phyloP scores from a whole-genome alignment of 805 yeast species.

The Starmerella gropengiesseri region DNA sequence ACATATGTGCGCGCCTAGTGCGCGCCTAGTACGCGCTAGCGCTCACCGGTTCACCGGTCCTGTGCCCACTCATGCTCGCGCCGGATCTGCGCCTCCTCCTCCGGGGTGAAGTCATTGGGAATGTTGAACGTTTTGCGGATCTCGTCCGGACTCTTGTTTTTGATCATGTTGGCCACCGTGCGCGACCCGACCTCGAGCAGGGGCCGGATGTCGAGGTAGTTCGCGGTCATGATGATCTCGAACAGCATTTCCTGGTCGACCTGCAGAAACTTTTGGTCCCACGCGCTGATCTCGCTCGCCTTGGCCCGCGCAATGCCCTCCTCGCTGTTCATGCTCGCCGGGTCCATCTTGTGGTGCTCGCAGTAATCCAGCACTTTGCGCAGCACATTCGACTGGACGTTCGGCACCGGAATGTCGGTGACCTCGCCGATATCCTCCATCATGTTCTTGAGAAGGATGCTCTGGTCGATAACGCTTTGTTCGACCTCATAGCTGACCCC shows the following conservation, averaged over 20 bases:
- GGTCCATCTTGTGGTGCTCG: slow-evolving; percentile 72
- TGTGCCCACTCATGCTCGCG: slow-evolving; percentile 39
- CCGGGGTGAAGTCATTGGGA: slow-evolving; percentile 38
- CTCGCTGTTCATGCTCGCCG: slow-evolving; percentile 56
- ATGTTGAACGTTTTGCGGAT: slow-evolving; percentile 38
- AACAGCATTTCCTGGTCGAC: slow-evolving; percentile 63
- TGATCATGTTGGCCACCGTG: slow-evolving; percentile 40
- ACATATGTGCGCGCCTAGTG: no score
- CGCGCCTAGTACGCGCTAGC: no score
- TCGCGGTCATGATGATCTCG: slow-evolving; percentile 40
- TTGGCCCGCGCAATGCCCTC: slow-evolving; percentile 48
- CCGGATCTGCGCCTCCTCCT: slow-evolving; percentile 39
- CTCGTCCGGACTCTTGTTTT: slow-evolving; percentile 38
- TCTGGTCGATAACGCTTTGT: slow-evolving; percentile 71
- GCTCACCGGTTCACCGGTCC: slow-evolving; percentile 26
- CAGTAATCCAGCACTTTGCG: slow-evolving; percentile 94
- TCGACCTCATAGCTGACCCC: slow-evolving; percentile 25
- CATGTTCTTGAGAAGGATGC: slow-evolving; percentile 76
- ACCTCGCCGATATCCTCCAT: slow-evolving; percentile 61
- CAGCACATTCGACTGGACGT: slow-evolving; percentile 55
- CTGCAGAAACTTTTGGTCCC: slow-evolving; percentile 90
- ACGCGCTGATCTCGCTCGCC: slow-evolving; percentile 84
- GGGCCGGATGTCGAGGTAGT: slow-evolving; percentile 38
- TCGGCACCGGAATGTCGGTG: slow-evolving; percentile 74
- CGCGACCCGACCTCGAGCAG: slow-evolving; percentile 40